phyloP scores from a whole-genome alignment of 1,284 basidiomycete genomes.

The Meripilus lineatus region DNA sequence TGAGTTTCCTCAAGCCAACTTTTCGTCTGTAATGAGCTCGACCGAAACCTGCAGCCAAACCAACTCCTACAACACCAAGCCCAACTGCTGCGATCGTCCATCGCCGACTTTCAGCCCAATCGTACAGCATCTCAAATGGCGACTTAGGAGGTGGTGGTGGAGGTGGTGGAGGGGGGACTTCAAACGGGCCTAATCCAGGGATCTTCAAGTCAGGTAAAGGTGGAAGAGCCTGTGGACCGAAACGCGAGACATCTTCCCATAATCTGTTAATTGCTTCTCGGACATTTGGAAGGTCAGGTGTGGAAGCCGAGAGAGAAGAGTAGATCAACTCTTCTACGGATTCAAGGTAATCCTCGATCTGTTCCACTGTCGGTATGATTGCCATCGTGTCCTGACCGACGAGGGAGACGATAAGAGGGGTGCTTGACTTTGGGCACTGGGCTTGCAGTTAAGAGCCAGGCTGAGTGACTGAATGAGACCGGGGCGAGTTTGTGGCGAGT shows the following conservation, averaged over 20 bases:
- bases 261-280: conserved; percentile 62
- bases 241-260: conserved; percentile 74
- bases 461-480: too few relatives aligned
- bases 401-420: too few relatives aligned
- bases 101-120: conserved; percentile 54
- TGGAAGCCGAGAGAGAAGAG: conserved; percentile 51
- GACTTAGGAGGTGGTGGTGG: conserved; percentile 44
- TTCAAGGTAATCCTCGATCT: conserved; percentile 67
- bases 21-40: conserved; percentile 17
- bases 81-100: conserved; percentile 50
- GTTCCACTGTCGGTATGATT: conserved; percentile 45
- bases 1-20: conserved; percentile 28
- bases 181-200: conserved; percentile 65
- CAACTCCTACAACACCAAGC: conserved; percentile 43
- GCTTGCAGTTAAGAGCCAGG: too few relatives aligned
- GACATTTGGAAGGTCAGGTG: conserved; percentile 54
- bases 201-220: conserved; percentile 57
- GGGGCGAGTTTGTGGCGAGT: too few relatives aligned
- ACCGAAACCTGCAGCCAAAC: conserved; percentile 55
- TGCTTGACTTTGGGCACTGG: too few relatives aligned
- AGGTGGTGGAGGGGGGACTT: conserved; percentile 66
- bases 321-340: conserved; percentile 62
- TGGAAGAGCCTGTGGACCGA: conserved; percentile 63
- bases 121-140: conserved; percentile 39
- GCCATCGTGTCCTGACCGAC: conserved; percentile 20